Evolutionary conservation across 495 filamentous ascomycete species (phyloP).

Genomic region (Lophiotrema nucula): DNA sequence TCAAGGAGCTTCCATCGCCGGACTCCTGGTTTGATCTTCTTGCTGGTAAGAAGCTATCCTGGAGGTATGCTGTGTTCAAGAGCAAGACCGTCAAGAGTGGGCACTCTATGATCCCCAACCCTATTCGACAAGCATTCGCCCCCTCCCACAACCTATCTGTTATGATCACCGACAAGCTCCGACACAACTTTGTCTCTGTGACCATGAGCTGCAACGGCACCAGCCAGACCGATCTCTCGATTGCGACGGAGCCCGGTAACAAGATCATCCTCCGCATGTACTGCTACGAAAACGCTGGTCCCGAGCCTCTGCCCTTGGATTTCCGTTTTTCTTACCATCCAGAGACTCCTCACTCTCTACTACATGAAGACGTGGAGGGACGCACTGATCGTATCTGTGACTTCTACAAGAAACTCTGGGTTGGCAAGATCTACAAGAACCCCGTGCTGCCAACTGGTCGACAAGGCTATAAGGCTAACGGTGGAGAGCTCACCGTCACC

Average conservation of each 20-base stretch:
- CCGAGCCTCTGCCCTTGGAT: constrained; percentile 9
- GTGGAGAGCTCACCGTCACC: constrained; percentile 3
- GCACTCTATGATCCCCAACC: constrained; percentile 10
- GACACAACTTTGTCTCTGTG: constrained; percentile 6
- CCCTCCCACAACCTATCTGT: constrained; percentile 2
- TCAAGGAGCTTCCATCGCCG: constrained; percentile 3
- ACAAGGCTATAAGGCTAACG: constrained; percentile 5
- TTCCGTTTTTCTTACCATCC: constrained; percentile 16
- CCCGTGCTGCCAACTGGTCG: constrained; percentile 1
- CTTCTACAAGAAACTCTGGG: constrained; percentile 19
- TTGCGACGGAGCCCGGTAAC: constrained; percentile 12
- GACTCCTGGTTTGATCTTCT: constrained; percentile 15
- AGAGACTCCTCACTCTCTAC: constrained; percentile 6
- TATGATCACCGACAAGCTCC: constrained; percentile 11
- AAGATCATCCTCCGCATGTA: constrained; percentile 17
- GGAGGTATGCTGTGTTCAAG: constrained; percentile 15
- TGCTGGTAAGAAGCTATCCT: constrained; percentile 14
- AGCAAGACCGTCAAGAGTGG: constrained; percentile 15
- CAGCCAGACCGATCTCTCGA: constrained; percentile 11
- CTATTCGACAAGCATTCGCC: constrained; percentile 16
- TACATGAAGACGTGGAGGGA: constrained; percentile 12
- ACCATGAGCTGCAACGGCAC: constrained; percentile 14
- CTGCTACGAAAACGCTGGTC: constrained; percentile 13
- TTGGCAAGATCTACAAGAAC: constrained; percentile 7
- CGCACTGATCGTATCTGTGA: constrained; percentile 13